Percentiles rank a stretch among this genome's conserved stretches.
phyloP scores from a whole-genome alignment of 1,139 yeast species.

The Debaryomycetaceae sp. region DNA sequence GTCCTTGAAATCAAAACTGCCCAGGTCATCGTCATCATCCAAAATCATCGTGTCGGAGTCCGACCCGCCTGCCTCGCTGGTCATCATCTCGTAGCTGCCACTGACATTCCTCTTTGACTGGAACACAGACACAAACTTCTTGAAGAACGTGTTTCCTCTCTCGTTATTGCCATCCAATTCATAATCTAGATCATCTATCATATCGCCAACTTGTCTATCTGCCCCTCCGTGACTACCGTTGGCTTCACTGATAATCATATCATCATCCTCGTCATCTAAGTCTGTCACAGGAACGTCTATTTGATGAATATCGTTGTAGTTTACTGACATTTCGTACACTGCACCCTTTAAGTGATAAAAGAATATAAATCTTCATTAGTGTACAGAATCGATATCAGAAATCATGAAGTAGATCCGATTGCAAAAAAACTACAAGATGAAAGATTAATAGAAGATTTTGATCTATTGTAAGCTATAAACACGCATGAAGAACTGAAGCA shows the following conservation, averaged over 20 bases:
- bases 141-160: neutral
- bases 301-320: slow-evolving; percentile 23
- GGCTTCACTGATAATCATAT: slow-evolving; percentile 16
- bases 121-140: neutral
- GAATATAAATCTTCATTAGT: neutral
- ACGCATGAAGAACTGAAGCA: neutral
- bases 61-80: neutral
- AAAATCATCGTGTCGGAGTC: slow-evolving; percentile 6
- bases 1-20: slow-evolving; percentile 17
- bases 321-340: slow-evolving; percentile 7
- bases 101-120: neutral
- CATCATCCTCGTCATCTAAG: slow-evolving; percentile 54
- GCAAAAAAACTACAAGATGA: too few relatives aligned
- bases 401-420: too few relatives aligned
- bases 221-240: neutral
- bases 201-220: neutral
- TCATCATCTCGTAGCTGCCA: neutral
- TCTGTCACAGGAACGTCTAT: slow-evolving; percentile 60
- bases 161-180: slow-evolving; percentile 2
- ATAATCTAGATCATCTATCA: slow-evolving; percentile 5
- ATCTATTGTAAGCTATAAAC: neutral
- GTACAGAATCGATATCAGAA: neutral
- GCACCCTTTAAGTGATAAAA: neutral
- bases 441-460: too few relatives aligned
- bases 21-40: slow-evolving; percentile 6